A percentile compares a stretch with the other conserved stretches of the same genome.
Evolutionary conservation across 495 filamentous ascomycete species (phyloP).

Genomic region (Penicillium lividum): DNA sequence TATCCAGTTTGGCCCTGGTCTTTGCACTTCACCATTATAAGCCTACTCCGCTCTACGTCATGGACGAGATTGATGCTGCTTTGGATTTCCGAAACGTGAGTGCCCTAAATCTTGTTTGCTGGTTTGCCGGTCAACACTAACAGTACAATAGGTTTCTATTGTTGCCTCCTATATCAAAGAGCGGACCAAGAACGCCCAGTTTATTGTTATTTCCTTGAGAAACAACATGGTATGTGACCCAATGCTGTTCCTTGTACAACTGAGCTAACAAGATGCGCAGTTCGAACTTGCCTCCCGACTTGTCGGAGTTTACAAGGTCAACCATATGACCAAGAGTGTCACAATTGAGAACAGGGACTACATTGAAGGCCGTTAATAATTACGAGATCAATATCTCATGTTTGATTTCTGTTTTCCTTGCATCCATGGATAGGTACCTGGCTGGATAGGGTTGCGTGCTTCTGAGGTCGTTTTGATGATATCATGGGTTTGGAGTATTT

Average conservation of each 20-base stretch:
- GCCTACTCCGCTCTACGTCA: slow-evolving; percentile 95
- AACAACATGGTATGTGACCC: slow-evolving; percentile 80
- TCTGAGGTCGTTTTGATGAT: slow-evolving; percentile 24
- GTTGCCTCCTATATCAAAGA: slow-evolving; percentile 99
- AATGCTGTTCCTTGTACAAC: not conserved
- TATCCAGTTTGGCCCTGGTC: slow-evolving; percentile 89
- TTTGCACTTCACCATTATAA: slow-evolving; percentile 98
- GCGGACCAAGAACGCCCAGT: slow-evolving; percentile 97
- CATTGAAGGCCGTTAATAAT: slow-evolving; percentile 52
- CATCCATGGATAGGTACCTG: slow-evolving; percentile 26
- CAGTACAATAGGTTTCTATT: slow-evolving; percentile 76
- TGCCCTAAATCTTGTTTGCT: slow-evolving; percentile 15
- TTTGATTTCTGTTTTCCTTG: slow-evolving; percentile 17
- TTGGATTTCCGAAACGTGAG: slow-evolving; percentile 96
- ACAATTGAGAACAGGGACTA: slow-evolving; percentile 94
- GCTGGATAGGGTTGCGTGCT: slow-evolving; percentile 24
- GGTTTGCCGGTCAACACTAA: slow-evolving; percentile 15
- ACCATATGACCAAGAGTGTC: slow-evolving; percentile 98
- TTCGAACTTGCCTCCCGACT: slow-evolving; percentile 94
- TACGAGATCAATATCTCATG: slow-evolving; percentile 13
- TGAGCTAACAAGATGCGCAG: slow-evolving; percentile 28
- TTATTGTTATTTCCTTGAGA: slow-evolving; percentile 94
- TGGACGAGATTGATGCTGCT: slow-evolving; percentile 99
- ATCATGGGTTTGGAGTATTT: slow-evolving; percentile 30
- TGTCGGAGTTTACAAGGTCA: slow-evolving; percentile 98